Evolutionary conservation across 2,329 filamentous ascomycete species (phyloP), one percentile per base, ranked within the genome.

Genomic region (Zasmidium citrigriseum): DNA sequence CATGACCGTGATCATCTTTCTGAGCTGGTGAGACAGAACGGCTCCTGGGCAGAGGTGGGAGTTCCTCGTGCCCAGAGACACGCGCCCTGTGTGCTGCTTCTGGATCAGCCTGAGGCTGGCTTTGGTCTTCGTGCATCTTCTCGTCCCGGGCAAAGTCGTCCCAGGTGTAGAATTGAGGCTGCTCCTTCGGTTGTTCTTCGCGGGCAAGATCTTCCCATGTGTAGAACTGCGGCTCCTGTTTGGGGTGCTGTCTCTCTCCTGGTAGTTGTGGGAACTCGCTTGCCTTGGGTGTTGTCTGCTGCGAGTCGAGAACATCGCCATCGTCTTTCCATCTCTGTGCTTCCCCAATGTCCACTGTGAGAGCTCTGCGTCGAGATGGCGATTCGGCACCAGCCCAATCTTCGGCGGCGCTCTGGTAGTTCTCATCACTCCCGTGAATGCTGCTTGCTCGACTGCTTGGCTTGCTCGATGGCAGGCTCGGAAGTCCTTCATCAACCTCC

Each of bases 241-340:
- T 61, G 48, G 45, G 14, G 41, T 55, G 52, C n/a, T 47, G 62
- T 47, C 58, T 57, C 51, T 67, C 63, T 12, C 22, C 54, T 4
- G 50, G 46, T 9, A 52, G 41, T 20, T 53, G 48, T 10, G 54
- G 55, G 47, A 82, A 82, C 10, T 77, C 73, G 18, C 79, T 80
- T 3, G 87, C 87, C 60, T 85, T 89, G 1, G 89, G 89, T 1
- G 89, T 92, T 0, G 83, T 82, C 68, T 90, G 84, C 63, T 86
- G 78, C 4, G 87, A 90, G 46, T 80, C 87, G 9, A 86, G 75
- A 51, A 86, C 83, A 9, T 76, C 69, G 34, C 34, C 34, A 22
- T 61, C 62, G 2, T 60, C 50, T 10, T 57, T 38, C 41, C 62
- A 62, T 10, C 49, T 49, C 47, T 68, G 64, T 3, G 68, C 67